phyloP scores from a whole-genome alignment of 108 stramenopile species.

The Chaetoceros muelleri region DNA sequence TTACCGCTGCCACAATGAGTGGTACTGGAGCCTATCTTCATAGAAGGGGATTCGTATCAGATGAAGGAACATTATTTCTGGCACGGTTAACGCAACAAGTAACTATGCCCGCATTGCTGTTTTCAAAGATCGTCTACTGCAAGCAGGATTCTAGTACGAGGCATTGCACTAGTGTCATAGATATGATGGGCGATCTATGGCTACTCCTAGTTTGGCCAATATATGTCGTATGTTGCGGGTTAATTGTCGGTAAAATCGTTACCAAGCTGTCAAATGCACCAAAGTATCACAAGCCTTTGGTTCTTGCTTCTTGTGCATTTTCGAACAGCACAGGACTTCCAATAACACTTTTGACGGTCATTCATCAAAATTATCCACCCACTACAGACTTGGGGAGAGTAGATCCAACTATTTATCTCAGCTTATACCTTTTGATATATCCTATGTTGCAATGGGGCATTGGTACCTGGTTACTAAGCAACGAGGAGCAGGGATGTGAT shows the following conservation, averaged over 20 bases:
- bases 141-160: conserved; percentile 43
- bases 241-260: conserved; percentile 47
- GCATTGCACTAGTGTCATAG: conserved; percentile 57
- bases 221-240: conserved; percentile 47
- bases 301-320: conserved; percentile 65
- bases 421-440: conserved; percentile 69
- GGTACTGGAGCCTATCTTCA: conserved; percentile 62
- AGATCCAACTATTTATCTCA: conserved; percentile 73
- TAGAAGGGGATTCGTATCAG: conserved; percentile 45
- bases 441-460: conserved; percentile 81
- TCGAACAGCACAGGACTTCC: conserved; percentile 72
- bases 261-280: conserved; percentile 42
- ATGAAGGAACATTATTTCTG: conserved; percentile 53
- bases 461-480: conserved; percentile 70
- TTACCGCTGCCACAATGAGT: conserved; percentile 69
- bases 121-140: conserved; percentile 83
- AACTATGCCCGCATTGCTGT: conserved; percentile 77
- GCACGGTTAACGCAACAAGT: conserved; percentile 75
- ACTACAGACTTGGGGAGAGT: conserved; percentile 54
- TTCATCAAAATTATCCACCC: conserved; percentile 56
- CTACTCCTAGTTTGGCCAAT: conserved; percentile 64
- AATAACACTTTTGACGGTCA: conserved; percentile 75
- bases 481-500: conserved; percentile 13
- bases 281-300: conserved; percentile 21
- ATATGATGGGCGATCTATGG: conserved; percentile 49